phyloP scores from a whole-genome alignment of 306 rosid species.

The Acacia crassicarpa region DNA sequence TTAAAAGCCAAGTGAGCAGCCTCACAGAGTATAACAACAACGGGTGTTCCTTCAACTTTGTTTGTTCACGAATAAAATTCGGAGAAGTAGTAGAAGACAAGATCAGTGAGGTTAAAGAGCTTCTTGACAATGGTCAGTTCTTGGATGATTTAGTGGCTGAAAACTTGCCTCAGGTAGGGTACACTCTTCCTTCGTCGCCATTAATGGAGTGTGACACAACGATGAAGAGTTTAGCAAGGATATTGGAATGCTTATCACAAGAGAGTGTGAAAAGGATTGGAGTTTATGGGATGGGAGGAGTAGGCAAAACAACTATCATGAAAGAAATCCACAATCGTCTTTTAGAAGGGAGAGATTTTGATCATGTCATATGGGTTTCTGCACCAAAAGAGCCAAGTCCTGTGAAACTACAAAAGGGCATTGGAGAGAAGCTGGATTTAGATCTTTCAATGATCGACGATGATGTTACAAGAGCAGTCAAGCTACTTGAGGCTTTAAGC shows the following conservation, averaged over 20 bases:
- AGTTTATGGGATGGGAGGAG: conserved; percentile 6
- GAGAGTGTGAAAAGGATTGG: not conserved
- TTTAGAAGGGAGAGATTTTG: conserved; percentile 1
- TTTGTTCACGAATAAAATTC: not conserved
- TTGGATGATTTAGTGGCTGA: not conserved
- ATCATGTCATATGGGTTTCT: not conserved
- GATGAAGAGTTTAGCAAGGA: not conserved
- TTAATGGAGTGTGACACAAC: not conserved
- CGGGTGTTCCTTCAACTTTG: not conserved
- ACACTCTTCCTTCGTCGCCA: not conserved
- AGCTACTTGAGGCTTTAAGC: not conserved
- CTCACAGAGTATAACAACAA: not conserved
- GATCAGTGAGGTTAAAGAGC: not conserved
- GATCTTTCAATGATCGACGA: not conserved
- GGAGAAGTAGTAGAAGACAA: not conserved
- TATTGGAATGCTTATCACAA: not conserved
- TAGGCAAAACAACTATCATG: not conserved
- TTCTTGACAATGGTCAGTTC: not conserved
- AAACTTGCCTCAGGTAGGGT: not conserved
- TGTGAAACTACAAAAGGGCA: not conserved
- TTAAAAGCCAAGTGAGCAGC: not conserved
- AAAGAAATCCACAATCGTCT: not conserved
- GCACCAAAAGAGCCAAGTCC: not conserved
- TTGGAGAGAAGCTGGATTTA: conserved; percentile 1
- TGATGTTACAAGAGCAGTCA: not conserved